A percentile compares a stretch with the other conserved stretches of the same genome.
These are phyloP conservation scores for Ogataea saltuana DNA, from an alignment of 805 yeast species.

Conservation along the genomic window DNA sequence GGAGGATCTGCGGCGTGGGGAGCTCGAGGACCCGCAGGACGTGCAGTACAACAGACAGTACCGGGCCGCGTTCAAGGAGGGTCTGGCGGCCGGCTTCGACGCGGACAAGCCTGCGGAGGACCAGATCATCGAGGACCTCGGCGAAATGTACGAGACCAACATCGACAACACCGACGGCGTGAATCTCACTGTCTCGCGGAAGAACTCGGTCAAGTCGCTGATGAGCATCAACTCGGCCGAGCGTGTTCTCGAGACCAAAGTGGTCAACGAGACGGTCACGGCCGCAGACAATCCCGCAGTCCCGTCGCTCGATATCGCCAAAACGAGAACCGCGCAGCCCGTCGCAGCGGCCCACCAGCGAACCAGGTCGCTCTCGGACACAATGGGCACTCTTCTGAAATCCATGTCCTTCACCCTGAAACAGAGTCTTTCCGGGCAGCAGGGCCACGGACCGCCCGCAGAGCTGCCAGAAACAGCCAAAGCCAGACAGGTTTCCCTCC, in stretches of 20 bases:
- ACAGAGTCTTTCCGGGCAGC: slow-evolving; percentile 16
- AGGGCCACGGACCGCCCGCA: not conserved
- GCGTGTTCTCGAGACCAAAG: slow-evolving; percentile 27
- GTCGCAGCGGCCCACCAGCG: not conserved
- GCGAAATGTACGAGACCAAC: slow-evolving; percentile 37
- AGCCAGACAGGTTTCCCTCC: slow-evolving; percentile 26
- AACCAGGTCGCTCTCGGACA: slow-evolving; percentile 18
- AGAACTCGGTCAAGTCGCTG: slow-evolving; percentile 30
- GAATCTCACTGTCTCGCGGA: slow-evolving; percentile 33
- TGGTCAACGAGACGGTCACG: slow-evolving; percentile 18
- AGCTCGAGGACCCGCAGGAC: slow-evolving; percentile 21
- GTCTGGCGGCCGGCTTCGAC: slow-evolving; percentile 14
- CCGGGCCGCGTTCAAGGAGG: slow-evolving; percentile 19
- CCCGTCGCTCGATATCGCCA: not conserved
- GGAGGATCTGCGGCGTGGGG: slow-evolving; percentile 28
- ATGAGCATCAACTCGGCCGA: slow-evolving; percentile 33
- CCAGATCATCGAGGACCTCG: slow-evolving; percentile 30
- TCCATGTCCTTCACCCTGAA: slow-evolving; percentile 21
- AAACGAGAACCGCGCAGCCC: not conserved
- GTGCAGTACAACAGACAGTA: slow-evolving; percentile 16
- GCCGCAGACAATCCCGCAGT: slow-evolving; percentile 2
- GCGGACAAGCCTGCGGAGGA: slow-evolving; percentile 26
- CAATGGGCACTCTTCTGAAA: slow-evolving; percentile 25
- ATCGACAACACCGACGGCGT: slow-evolving; percentile 32
- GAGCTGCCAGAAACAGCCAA: slow-evolving; percentile 1